phyloP scores from a whole-genome alignment of 495 filamentous ascomycete genomes.

The Penicillium samsonianum region DNA sequence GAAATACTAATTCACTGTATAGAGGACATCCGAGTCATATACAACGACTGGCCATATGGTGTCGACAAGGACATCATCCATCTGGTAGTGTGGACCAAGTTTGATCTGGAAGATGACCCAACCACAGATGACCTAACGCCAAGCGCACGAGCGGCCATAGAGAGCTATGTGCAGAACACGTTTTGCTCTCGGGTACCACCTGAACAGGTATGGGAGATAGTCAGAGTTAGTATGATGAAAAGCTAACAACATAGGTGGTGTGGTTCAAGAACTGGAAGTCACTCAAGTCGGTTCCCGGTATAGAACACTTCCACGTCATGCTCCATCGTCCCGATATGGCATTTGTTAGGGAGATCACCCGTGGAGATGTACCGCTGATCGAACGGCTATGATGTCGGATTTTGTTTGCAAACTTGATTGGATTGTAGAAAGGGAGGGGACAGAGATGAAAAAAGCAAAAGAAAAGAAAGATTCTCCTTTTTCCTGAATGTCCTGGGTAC shows the following conservation, averaged over 20 bases:
- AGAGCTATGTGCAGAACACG: constrained; percentile 62
- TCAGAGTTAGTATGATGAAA: constrained; percentile 21
- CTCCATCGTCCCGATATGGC: constrained; percentile 68
- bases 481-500: no score
- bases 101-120: constrained; percentile 67
- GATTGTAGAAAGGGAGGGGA: no score
- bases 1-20: constrained; percentile 3
- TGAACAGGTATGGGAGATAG: constrained; percentile 31
- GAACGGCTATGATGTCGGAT: constrained; percentile 26
- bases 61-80: constrained; percentile 75
- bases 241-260: constrained; percentile 55
- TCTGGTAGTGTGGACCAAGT: constrained; percentile 90
- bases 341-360: constrained; percentile 71
- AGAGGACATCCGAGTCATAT: constrained; percentile 74
- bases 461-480: no score
- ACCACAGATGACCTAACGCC: constrained; percentile 66
- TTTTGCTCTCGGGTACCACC: constrained; percentile 56
- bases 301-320: constrained; percentile 97
- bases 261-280: constrained; percentile 92
- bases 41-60: constrained; percentile 92
- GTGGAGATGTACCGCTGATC: constrained; percentile 67
- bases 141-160: constrained; percentile 61
- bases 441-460: no score
- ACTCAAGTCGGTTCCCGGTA: constrained; percentile 77
- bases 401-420: no score